Evolutionary conservation across 495 filamentous ascomycete genomes (phyloP).

Genomic region (Hapsidospora chrysogenum): DNA sequence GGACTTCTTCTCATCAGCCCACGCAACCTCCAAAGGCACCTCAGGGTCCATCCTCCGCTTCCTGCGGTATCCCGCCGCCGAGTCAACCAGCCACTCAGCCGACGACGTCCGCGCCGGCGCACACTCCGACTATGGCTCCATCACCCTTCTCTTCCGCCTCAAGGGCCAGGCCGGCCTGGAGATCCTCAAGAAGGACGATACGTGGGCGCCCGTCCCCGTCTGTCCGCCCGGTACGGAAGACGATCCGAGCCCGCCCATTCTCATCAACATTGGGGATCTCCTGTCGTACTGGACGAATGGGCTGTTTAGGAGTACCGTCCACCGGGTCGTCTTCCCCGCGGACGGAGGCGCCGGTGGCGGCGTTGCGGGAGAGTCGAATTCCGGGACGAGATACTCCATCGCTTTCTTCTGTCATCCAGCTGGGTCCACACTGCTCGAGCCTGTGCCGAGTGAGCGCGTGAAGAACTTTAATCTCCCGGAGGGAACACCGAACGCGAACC

Average conservation of each 20-base stretch:
- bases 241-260: constrained; percentile 52
- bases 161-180: constrained; percentile 75
- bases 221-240: constrained; percentile 30
- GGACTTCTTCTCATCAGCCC: constrained; percentile 61
- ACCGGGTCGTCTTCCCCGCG: constrained; percentile 66
- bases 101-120: constrained; percentile 66
- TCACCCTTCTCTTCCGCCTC: constrained; percentile 78
- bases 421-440: constrained; percentile 46
- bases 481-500: constrained; percentile 24
- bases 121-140: constrained; percentile 81
- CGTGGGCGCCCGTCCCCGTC: constrained; percentile 49
- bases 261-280: constrained; percentile 87
- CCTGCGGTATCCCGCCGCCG: constrained; percentile 58
- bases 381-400: constrained; percentile 54
- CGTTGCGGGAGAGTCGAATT: constrained; percentile 34
- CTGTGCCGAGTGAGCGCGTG: constrained; percentile 54
- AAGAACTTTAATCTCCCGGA: constrained; percentile 9
- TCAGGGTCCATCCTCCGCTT: constrained; percentile 69
- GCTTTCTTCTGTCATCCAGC: constrained; percentile 87
- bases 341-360: constrained; percentile 7
- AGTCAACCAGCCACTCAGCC: constrained; percentile 40
- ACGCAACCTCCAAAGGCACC: constrained; percentile 37
- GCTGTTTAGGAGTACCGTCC: constrained; percentile 68
- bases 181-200: constrained; percentile 41
- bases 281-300: constrained; percentile 86